phyloP scores from a whole-genome alignment of 2,329 filamentous ascomycete species.

The Trichoderma sp. region DNA sequence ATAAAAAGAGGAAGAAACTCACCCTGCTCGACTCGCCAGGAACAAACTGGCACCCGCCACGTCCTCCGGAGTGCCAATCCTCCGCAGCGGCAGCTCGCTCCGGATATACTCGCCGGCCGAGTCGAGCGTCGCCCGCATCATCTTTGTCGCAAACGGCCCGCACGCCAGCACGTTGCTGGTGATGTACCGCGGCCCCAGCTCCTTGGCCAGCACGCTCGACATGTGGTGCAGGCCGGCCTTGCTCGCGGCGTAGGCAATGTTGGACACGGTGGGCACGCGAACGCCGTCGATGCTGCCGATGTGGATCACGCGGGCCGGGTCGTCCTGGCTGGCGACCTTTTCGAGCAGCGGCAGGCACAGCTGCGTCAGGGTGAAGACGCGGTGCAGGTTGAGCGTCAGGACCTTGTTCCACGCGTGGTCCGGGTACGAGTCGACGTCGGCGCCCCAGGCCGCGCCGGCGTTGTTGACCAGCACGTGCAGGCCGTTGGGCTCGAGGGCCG shows the following conservation, averaged over 20 bases:
- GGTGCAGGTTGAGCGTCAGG: conserved; percentile 68
- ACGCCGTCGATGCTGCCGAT: conserved; percentile 68
- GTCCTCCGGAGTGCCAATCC: conserved; percentile 70
- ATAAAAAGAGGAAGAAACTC: conserved; percentile 31
- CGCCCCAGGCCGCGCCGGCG: conserved; percentile 67
- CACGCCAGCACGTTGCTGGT: conserved; percentile 72
- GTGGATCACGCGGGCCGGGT: conserved; percentile 64
- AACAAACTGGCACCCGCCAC: conserved; percentile 74
- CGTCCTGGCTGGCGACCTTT: conserved; percentile 45
- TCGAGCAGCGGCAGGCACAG: conserved; percentile 62
- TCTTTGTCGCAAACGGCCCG: conserved; percentile 71
- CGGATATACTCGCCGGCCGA: conserved; percentile 58
- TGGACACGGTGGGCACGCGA: conserved; percentile 61
- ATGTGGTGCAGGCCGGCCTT: conserved; percentile 70
- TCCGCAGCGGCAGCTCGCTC: conserved; percentile 63
- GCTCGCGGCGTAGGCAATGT: conserved; percentile 62
- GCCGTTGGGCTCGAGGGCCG: conserved; percentile 50
- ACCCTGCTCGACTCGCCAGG: conserved; percentile 68
- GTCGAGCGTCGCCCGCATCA: conserved; percentile 67
- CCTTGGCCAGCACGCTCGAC: conserved; percentile 60
- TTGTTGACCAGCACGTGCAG: conserved; percentile 70
- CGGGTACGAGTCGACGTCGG: conserved; percentile 61
- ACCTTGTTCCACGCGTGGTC: conserved; percentile 62
- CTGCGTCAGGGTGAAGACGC: conserved; percentile 69
- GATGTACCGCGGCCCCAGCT: conserved; percentile 62